Conservation (phyloP, 768 basidiomycete species). For the Lactifluus hygrophoroides region DNA sequence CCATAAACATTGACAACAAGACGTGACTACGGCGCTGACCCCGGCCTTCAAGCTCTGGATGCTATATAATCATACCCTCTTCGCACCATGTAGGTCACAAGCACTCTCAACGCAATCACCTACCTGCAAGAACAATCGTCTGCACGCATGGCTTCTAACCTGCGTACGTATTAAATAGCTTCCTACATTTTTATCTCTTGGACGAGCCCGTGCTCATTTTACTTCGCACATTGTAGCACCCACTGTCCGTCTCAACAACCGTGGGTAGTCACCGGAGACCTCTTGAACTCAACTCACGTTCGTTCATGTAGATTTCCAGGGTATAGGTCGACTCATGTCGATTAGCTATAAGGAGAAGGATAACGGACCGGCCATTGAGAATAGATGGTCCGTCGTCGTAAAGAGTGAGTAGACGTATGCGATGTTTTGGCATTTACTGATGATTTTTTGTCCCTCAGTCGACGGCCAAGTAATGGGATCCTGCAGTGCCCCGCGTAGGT, state of each 20-base stretch:
- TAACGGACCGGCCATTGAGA: background rate
- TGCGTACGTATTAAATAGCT: background rate
- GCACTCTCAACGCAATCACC: background rate
- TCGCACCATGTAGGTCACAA: background rate
- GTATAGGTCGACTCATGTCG: background rate
- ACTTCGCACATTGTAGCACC: background rate
- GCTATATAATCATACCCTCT: background rate
- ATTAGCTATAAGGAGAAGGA: conserved; percentile 12
- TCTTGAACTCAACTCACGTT: background rate
- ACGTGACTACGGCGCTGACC: background rate
- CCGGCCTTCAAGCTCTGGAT: background rate
- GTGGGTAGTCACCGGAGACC: background rate
- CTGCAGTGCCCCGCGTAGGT: conserved; percentile 37
- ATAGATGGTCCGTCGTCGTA: conserved; percentile 11
- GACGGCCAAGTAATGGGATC: conserved; percentile 33
- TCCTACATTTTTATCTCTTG: background rate
- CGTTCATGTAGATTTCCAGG: conserved; percentile 9
- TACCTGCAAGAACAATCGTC: background rate
- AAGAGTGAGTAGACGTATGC: conserved; percentile 21
- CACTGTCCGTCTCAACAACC: conserved; percentile 18
- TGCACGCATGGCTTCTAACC: background rate
- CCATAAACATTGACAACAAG: background rate
- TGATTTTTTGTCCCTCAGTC: background rate
- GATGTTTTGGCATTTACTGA: background rate
- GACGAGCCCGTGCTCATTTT: background rate